These are phyloP conservation scores for Bryoglossum gracile DNA, from an alignment of 495 filamentous ascomycete species.

Conservation along the genomic window DNA sequence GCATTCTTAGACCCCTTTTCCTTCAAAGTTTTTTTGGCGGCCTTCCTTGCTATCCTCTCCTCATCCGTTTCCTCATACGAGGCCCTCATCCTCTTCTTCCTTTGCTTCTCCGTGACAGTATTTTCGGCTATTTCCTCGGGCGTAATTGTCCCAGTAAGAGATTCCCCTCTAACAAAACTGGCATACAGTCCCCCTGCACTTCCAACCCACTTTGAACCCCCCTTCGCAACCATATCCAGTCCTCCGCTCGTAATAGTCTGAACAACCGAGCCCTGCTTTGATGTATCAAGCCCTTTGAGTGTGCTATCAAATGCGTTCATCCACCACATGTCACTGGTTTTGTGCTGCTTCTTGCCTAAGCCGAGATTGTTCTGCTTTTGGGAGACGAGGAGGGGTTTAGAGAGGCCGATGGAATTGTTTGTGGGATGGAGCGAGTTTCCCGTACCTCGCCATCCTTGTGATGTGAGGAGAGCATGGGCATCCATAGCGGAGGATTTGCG, in stretches of 20 bases:
- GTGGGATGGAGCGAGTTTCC: constrained; percentile 68
- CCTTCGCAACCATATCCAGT: constrained; percentile 42
- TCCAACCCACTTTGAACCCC: constrained; percentile 35
- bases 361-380: constrained; percentile 63
- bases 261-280: constrained; percentile 38
- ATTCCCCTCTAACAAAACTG: constrained; percentile 70
- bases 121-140: constrained; percentile 25
- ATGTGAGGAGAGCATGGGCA: constrained; percentile 60
- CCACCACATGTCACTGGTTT: constrained; percentile 72
- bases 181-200: constrained; percentile 66
- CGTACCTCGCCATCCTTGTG: constrained; percentile 71
- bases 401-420: constrained; percentile 55
- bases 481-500: constrained; percentile 44
- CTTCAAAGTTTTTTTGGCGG: constrained; percentile 30
- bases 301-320: constrained; percentile 72
- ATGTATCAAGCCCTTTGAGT: constrained; percentile 59
- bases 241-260: constrained; percentile 44
- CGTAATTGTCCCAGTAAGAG: constrained; percentile 59
- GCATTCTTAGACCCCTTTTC: constrained; percentile 7
- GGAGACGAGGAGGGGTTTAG: constrained; percentile 59
- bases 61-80: constrained; percentile 29
- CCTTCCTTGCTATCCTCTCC: constrained; percentile 33
- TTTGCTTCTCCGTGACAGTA: neutral
- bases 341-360: constrained; percentile 59
- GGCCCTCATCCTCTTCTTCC: constrained; percentile 29